Conservation (phyloP, 169 alveolate species). For the Eimeria necatrix region DNA sequence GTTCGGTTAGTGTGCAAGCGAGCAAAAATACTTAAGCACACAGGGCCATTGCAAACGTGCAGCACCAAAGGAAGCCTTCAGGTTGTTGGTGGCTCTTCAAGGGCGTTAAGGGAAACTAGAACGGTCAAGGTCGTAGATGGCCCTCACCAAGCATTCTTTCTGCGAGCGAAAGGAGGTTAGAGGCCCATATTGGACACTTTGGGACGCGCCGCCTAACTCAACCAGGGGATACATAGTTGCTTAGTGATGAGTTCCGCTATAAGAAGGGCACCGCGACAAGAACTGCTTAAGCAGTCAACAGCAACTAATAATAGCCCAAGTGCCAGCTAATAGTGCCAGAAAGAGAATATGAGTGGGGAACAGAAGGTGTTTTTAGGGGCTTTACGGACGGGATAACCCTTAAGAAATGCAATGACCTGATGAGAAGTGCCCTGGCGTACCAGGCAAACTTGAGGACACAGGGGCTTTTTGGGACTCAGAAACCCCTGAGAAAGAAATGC, state of each 20-base stretch:
- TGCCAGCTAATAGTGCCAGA: too few relatives aligned
- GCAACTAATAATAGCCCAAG: too few relatives aligned
- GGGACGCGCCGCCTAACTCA: neutral
- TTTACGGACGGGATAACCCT: too few relatives aligned
- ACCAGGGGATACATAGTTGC: neutral
- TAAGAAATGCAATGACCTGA: too few relatives aligned
- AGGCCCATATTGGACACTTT: neutral
- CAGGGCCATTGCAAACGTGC: neutral
- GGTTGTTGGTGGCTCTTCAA: neutral
- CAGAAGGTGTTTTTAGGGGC: too few relatives aligned
- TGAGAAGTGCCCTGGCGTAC: neutral
- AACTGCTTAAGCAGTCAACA: too few relatives aligned
- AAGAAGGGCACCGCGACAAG: too few relatives aligned
- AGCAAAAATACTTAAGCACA: neutral
- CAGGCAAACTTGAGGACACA: neutral
- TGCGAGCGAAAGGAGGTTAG: neutral
- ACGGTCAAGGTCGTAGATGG: neutral
- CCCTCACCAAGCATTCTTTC: slow-evolving; percentile 21
- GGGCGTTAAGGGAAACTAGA: neutral
- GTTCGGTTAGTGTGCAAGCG: too few relatives aligned
- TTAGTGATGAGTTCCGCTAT: too few relatives aligned
- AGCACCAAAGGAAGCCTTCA: neutral
- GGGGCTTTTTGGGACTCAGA: slow-evolving; percentile 5
- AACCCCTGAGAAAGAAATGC: neutral
- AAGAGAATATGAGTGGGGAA: too few relatives aligned